Base-by-base conservation (phyloP, 192 early-diverging fungal species). In the Entomortierella beljakovae region DNA sequence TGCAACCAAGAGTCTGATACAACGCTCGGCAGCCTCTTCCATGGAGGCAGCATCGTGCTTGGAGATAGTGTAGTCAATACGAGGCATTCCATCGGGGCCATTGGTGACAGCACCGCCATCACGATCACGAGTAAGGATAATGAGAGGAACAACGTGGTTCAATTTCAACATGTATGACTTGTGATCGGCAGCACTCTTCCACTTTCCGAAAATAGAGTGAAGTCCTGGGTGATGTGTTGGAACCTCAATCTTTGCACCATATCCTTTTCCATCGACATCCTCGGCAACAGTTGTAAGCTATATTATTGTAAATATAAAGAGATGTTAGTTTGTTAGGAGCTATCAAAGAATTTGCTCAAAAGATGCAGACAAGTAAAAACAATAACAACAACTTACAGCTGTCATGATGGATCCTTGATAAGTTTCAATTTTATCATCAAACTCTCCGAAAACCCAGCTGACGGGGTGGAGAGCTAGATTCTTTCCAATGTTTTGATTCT, bases 191-290 rank as follows among this genome's bases (percentile, higher is more conserved):
- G 88, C 62, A 22, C 58, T 73, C 16, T 64, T 70, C 86, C 87
- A 95, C 31, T 88, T 86, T 1, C 82, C 13, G 11, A 81, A 61
- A 0, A 67, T 31, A 11, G 83, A 50, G 62, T 85, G 84, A 20
- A 81, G 33, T 23, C 67, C 84, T 1, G 91, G 89, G 70, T 88
- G 91, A 52, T 84, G 66, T 31, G 81, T 67, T 23, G 84, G 83
- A n/a, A 89, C 85, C 43, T 93, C 91, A 9, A 95, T 61, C 64
- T 87, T 87, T 49, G 86, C 83, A 28, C 94, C 92, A 57, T 92
- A 92, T 28, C 87, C 82, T 8, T 85, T 52, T 22, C 89, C 88
- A 61, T 91, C 88, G 0, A 83, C 62, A 56, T 93, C 87, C 37
- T 90, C 89, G 2, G 71, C 82, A 6, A 84, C 83, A 13, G 80